These are phyloP conservation scores for Radiomyces spectabilis DNA, from an alignment of 192 early-diverging fungal species.

Conservation along the genomic window DNA sequence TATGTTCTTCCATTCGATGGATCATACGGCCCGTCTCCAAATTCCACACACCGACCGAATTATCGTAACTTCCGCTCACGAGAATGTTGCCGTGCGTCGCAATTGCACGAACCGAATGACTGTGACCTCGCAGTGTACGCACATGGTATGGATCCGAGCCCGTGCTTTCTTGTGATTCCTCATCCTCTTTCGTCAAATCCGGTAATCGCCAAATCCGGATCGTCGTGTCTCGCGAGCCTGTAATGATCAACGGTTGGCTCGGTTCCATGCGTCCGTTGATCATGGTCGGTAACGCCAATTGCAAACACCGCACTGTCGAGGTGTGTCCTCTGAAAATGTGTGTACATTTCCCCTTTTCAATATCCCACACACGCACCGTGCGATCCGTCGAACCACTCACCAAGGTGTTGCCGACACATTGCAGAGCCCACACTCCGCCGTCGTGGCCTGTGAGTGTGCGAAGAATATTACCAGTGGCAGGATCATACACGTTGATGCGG, in stretches of 20 bases:
- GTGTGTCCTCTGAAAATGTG: slow-evolving; percentile 94
- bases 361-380: slow-evolving; percentile 95
- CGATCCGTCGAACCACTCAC: slow-evolving; percentile 95
- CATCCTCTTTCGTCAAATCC: slow-evolving; percentile 3
- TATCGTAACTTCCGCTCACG: slow-evolving; percentile 90
- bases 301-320: slow-evolving; percentile 89
- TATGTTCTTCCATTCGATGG: slow-evolving; percentile 79
- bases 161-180: slow-evolving; percentile 6
- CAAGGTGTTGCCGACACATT: slow-evolving; percentile 81
- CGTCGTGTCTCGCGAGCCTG: slow-evolving; percentile 90
- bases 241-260: slow-evolving; percentile 80
- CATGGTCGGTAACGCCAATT: slow-evolving; percentile 72
- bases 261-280: slow-evolving; percentile 54
- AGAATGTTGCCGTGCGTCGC: slow-evolving; percentile 82
- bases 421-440: slow-evolving; percentile 97
- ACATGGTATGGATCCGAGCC: slow-evolving; percentile 70
- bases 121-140: slow-evolving; percentile 78
- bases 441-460: slow-evolving; percentile 79
- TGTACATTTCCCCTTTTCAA: slow-evolving; percentile 81
- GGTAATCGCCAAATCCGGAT: slow-evolving; percentile 93
- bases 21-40: slow-evolving; percentile 60
- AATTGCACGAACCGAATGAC: slow-evolving; percentile 84
- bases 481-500: slow-evolving; percentile 90
- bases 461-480: slow-evolving; percentile 62
- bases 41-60: slow-evolving; percentile 89